Base-by-base conservation (phyloP, 352 stramenopile species). In the Phytophthora agathidicida region DNA sequence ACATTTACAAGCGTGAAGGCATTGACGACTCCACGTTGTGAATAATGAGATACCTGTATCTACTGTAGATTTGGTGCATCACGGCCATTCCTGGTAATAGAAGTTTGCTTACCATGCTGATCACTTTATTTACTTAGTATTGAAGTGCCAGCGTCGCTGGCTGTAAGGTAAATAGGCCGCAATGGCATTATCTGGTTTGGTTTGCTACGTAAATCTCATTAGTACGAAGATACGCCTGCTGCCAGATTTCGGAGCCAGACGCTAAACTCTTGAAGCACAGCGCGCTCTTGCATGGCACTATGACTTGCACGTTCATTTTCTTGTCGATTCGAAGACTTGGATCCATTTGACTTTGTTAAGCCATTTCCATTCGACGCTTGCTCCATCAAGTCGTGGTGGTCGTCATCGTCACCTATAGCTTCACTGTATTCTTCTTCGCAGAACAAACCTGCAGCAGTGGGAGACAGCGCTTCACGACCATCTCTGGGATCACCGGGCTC, bases 181-280 rank as follows among this genome's bases (percentile, higher is more conserved):
- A 11, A 35, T 13, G 13, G 16, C 32, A 28, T 43, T 9, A 47
- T 42, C 51, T 60, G 1, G 26, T 31, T 55, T 16, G 23, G 17
- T 60, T 32, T 54, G 60, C 39, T n/a, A n/a, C n/a, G n/a, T n/a
- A n/a, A n/a, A n/a, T n/a, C n/a, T 54, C 35, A 59, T 57, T 43
- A 58, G 23, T 45, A 37, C 17, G 35, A 44, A 33, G 54, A 47
- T 33, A 53, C 35, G 13, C 47, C 47, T 7, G 64, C 45, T 46
- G 68, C 68, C 31, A 89, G 52, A 58, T 87, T 88, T 14, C 79
- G 72, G 32, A 94, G 71, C 82, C 82, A 91, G 9, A 89, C 80
- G 45, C 75, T 91, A 43, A 92, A 78, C 48, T 94, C 85, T 49
- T 94, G 82, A 17, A 94, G 73, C 37, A 94, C 83, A 0, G 79